Base-by-base conservation (phyloP, 495 filamentous ascomycete species). In the Amniculicola lignicola region DNA sequence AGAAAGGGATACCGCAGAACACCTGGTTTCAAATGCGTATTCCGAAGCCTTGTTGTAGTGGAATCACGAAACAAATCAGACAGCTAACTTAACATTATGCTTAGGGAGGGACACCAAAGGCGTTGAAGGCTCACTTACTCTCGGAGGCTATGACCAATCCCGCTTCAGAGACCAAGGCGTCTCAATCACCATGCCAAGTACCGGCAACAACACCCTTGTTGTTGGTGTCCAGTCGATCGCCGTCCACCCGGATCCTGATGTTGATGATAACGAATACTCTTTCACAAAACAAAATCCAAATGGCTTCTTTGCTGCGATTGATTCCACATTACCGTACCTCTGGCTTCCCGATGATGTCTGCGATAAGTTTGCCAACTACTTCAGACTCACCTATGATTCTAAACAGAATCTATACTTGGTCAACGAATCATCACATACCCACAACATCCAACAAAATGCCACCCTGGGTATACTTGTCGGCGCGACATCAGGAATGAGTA, bases 251-350 rank as follows among this genome's bases (percentile, higher is more conserved):
- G 54, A 59, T 33, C 35, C 12, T 6, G 14, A 48, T n/a, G 24
- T 38, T 11, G 50, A 55, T 3, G 27, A 51, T 14, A 59, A 59
- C 21, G 21, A 19, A 3, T 54, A 37, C 18, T 58, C 60, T 4
- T 16, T 63, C 15, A 63, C 43, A 1, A 2, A 15, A 14, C 29
- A 35, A 11, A 28, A 12, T 12, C n/a, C n/a, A n/a, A 4, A 16
- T n/a, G 49, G 43, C 18, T 64, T 64, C 22, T 29, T 7, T 19
- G 62, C 57, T 1, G 28, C 35, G 2, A 60, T 66, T 9, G 63
- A 66, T 42, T 63, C 63, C 11, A 60, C 49, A 1, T 29, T 66
- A 9, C 63, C 63, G 14, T 66, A 63, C 29, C 50, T 66, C 18
- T 63, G 41, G 54, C 42, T 66, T 7, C 63, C 63, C 5, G 38